Conservation (phyloP, 176 grass and related monocot species). For the Alopecurus myosuroides region DNA sequence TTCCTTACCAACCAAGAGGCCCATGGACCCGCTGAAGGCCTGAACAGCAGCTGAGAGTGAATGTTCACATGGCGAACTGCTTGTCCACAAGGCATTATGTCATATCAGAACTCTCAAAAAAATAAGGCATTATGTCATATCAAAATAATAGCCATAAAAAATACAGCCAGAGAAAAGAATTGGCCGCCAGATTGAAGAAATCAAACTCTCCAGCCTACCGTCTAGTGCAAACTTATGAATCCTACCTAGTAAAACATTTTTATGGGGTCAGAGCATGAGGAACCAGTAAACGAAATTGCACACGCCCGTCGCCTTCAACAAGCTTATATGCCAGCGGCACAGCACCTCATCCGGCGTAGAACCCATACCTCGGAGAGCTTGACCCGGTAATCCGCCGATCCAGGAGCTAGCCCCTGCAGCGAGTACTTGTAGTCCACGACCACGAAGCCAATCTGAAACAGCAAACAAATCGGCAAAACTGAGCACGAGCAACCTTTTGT, state of each 20-base stretch:
- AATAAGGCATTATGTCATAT: too few species aligned
- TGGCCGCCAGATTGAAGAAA: neutral
- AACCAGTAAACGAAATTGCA: neutral
- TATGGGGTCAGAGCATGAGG: neutral
- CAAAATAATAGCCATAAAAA: too few species aligned
- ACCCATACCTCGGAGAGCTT: conserved; percentile 73
- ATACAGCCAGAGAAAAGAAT: too few species aligned
- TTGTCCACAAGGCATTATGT: too few species aligned
- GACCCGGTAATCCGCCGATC: conserved; percentile 45
- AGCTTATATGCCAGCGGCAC: neutral
- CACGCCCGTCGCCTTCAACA: neutral
- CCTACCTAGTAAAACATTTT: neutral
- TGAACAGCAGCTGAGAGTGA: too few species aligned
- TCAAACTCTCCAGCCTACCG: conserved; percentile 4
- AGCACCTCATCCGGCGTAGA: neutral
- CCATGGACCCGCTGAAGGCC: neutral
- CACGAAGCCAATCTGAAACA: conserved; percentile 66
- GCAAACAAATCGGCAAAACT: neutral
- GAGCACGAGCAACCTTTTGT: neutral
- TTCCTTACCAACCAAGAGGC: neutral
- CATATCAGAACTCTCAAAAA: too few species aligned
- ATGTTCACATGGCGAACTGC: too few species aligned
- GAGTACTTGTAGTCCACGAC: conserved; percentile 82
- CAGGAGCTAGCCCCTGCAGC: conserved; percentile 36
- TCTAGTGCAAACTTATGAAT: neutral